These are phyloP conservation scores for Cystobasidium sp. DNA, from an alignment of 1,284 basidiomycete species.

Conservation along the genomic window DNA sequence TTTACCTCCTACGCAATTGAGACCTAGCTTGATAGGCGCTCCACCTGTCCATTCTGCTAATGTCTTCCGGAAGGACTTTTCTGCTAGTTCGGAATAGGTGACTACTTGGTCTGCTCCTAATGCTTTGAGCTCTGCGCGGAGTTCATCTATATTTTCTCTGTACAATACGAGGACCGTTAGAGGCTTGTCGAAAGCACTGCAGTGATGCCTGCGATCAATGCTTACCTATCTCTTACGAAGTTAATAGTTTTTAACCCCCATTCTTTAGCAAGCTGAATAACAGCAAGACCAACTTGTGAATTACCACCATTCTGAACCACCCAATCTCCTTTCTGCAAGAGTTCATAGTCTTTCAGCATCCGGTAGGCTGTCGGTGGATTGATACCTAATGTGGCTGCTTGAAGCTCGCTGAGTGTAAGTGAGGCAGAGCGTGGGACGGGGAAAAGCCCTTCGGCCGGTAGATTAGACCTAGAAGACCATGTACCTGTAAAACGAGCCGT, in stretches of 20 bases:
- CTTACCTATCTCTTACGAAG: conserved; percentile 71
- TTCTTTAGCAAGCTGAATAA: conserved; percentile 52
- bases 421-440: conserved; percentile 62
- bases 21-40: conserved; percentile 62
- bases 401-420: conserved; percentile 63
- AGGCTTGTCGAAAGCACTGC: not conserved
- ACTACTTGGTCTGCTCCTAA: conserved; percentile 74
- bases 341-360: conserved; percentile 73
- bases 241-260: conserved; percentile 73
- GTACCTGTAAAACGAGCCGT: conserved; percentile 63
- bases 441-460: conserved; percentile 65
- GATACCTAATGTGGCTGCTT: conserved; percentile 76
- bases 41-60: conserved; percentile 45
- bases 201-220: conserved; percentile 4
- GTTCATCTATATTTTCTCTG: conserved; percentile 64
- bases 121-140: conserved; percentile 63
- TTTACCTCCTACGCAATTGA: conserved; percentile 79
- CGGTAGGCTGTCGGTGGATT: conserved; percentile 81
- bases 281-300: conserved; percentile 56
- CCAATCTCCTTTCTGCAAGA: conserved; percentile 70
- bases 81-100: conserved; percentile 71
- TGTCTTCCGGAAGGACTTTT: conserved; percentile 61
- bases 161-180: not conserved
- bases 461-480: conserved; percentile 70
- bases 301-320: conserved; percentile 84